Percentiles rank a stretch among this genome's conserved stretches.
Evolutionary conservation across 139 green algal genomes (phyloP).

Genomic region (Haematococcus sp.): DNA sequence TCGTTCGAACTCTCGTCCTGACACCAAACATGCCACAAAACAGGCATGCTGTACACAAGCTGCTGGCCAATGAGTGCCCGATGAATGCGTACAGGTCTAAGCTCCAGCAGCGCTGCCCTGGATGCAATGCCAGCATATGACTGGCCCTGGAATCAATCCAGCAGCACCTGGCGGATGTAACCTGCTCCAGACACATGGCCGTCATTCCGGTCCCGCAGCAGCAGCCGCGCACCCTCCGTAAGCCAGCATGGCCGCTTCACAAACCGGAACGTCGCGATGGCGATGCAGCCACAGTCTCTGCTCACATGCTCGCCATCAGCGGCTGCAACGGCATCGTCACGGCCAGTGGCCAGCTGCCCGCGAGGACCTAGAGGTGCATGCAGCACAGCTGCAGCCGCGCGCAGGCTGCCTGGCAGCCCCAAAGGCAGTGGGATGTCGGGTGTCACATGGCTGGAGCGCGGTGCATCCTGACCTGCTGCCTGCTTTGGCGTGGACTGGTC

Average conservation of each 20-base stretch:
- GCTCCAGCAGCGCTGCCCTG: no score
- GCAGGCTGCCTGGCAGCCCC: constrained; percentile 26
- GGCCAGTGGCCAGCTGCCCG: background rate
- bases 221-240: constrained; percentile 53
- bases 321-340: background rate
- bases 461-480: background rate
- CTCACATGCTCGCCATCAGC: background rate
- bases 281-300: constrained; percentile 25
- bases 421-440: background rate
- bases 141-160: background rate
- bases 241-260: constrained; percentile 52
- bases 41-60: no score
- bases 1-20: no score
- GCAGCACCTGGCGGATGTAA: constrained; percentile 9
- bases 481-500: background rate
- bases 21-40: no score
- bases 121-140: no score
- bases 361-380: constrained; percentile 1
- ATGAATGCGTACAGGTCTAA: no score
- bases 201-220: constrained; percentile 59
- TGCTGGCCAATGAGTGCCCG: no score
- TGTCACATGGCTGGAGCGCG: background rate
- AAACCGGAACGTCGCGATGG: constrained; percentile 3
- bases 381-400: constrained; percentile 37
- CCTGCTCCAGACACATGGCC: constrained; percentile 53